A percentile compares a stretch with the other conserved stretches of the same genome.
Conservation (phyloP, 164 flowering plant species). For the Tinospora cordifolia region DNA sequence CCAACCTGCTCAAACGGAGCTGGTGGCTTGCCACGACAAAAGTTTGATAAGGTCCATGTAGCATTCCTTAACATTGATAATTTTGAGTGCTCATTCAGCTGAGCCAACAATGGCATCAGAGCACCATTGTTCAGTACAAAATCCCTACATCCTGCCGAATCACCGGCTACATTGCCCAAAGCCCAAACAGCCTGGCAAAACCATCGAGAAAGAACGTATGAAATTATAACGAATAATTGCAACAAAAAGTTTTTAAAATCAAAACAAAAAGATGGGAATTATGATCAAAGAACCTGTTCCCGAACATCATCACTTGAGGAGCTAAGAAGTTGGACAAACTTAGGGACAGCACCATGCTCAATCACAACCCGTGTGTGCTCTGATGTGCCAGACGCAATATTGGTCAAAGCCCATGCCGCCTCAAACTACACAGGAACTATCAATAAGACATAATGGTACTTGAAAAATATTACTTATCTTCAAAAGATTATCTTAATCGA, state of each 20-base stretch:
- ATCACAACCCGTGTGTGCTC: conserved; percentile 79
- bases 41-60: conserved; percentile 26
- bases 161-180: conserved; percentile 89
- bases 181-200: conserved; percentile 82
- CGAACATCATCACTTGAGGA: conserved; percentile 79
- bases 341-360: conserved; percentile 82
- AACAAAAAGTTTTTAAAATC: background rate
- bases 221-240: background rate
- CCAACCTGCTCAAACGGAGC: conserved; percentile 68
- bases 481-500: background rate
- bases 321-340: conserved; percentile 68
- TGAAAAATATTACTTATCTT: background rate
- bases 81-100: conserved; percentile 61
- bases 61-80: conserved; percentile 34
- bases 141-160: conserved; percentile 74
- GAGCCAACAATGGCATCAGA: conserved; percentile 62
- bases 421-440: conserved; percentile 49
- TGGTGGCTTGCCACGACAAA: conserved; percentile 29
- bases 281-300: conserved; percentile 50
- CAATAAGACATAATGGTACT: background rate
- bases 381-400: conserved; percentile 90
- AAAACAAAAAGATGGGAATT: background rate
- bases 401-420: conserved; percentile 95
- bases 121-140: conserved; percentile 69
- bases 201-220: background rate